Conservation (phyloP, 768 basidiomycete species). For the Tulasnella sp. region DNA sequence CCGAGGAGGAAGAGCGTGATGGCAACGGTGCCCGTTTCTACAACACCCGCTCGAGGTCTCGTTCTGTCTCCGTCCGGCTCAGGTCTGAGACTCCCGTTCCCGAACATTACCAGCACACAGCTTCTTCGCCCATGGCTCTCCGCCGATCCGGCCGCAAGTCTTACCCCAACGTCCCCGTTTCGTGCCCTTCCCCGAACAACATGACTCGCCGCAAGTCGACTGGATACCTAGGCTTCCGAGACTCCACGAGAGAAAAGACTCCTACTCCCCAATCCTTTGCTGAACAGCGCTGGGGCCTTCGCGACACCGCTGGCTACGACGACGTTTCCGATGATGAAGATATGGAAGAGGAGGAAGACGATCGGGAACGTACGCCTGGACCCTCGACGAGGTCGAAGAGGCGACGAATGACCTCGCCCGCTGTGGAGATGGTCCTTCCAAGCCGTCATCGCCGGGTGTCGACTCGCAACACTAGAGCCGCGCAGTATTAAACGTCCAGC, state of each 20-base stretch:
- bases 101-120: background rate
- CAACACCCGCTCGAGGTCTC: slow-evolving; percentile 2
- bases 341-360: background rate
- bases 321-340: background rate
- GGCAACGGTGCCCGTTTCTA: background rate
- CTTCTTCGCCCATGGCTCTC: background rate
- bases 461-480: background rate
- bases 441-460: background rate
- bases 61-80: background rate
- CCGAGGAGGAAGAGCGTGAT: background rate
- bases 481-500: background rate
- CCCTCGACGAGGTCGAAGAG: background rate
- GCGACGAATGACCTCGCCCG: background rate
- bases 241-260: background rate
- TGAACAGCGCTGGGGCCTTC: background rate
- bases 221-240: background rate
- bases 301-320: background rate
- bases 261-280: background rate
- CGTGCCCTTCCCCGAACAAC: background rate
- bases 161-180: background rate
- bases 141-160: background rate
- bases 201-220: background rate
- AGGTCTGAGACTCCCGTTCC: background rate
- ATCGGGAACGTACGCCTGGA: background rate
- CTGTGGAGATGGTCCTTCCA: background rate